These are phyloP conservation scores for Ramularia endophylla DNA, from an alignment of 2,329 filamentous ascomycete species.

Conservation along the genomic window DNA sequence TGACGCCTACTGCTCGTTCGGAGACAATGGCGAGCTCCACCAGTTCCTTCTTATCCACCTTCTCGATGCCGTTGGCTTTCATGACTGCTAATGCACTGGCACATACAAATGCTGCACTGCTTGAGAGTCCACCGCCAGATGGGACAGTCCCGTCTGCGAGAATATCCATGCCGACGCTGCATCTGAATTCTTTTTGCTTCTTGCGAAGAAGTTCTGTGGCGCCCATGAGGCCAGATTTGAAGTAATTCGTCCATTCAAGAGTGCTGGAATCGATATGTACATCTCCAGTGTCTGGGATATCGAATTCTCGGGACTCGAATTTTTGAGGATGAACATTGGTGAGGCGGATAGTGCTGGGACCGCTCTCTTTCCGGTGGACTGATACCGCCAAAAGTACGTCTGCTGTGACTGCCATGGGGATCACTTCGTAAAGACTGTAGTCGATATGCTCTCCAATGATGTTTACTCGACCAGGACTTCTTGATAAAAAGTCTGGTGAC, in stretches of 20 bases:
- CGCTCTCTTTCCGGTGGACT: conserved; percentile 46
- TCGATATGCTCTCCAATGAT: conserved; percentile 99
- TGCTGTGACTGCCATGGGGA: conserved; percentile 91
- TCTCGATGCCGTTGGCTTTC: conserved; percentile 70
- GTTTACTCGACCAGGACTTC: conserved; percentile 92
- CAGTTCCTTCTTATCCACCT: conserved; percentile 84
- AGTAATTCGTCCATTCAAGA: conserved; percentile 98
- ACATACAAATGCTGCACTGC: conserved; percentile 89
- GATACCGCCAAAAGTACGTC: conserved; percentile 83
- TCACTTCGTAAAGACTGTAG: conserved; percentile 92
- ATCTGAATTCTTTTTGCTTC: conserved; percentile 55
- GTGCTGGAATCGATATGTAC: conserved; percentile 69
- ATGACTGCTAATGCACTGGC: conserved; percentile 84
- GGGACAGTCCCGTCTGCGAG: conserved; percentile 90
- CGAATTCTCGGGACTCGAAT: conserved; percentile 71
- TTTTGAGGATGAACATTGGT: conserved; percentile 71
- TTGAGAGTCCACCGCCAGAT: conserved; percentile 84
- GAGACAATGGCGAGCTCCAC: conserved; percentile 92
- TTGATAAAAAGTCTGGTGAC: conserved; percentile 71
- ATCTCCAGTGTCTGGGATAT: conserved; percentile 55
- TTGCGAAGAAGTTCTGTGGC: conserved; percentile 71
- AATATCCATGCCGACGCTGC: conserved; percentile 74
- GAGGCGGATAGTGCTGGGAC: conserved; percentile 63
- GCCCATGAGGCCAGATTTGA: conserved; percentile 83
- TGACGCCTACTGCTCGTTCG: conserved; percentile 89